Evolutionary conservation across 441 rosid species (phyloP).

Genomic region (Bruguiera hainesii): DNA sequence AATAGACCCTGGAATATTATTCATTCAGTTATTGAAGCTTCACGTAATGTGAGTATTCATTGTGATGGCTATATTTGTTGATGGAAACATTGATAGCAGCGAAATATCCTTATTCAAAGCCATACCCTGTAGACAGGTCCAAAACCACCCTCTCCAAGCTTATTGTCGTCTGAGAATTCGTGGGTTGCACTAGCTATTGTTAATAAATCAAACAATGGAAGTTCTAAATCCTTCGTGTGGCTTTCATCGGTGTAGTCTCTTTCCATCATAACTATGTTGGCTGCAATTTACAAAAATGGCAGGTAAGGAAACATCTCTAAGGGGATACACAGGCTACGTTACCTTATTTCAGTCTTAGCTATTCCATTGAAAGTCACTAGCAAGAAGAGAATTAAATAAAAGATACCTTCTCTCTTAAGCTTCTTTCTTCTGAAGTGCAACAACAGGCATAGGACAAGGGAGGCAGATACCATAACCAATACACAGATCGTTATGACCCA

Average conservation of each 20-base stretch:
- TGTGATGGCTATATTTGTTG: background rate
- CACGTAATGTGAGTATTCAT: background rate
- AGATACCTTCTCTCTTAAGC: slow-evolving; percentile 15
- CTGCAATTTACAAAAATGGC: background rate
- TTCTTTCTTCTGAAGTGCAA: slow-evolving; percentile 16
- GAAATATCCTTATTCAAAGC: background rate
- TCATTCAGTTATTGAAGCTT: background rate
- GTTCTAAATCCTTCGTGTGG: slow-evolving; percentile 45
- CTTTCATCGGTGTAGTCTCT: slow-evolving; percentile 10
- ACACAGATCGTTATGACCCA: slow-evolving; percentile 18
- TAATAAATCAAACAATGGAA: slow-evolving; percentile 58
- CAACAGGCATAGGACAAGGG: slow-evolving; percentile 6
- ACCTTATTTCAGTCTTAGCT: background rate
- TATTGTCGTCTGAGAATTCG: slow-evolving; percentile 42
- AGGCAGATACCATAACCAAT: slow-evolving; percentile 9
- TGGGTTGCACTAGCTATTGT: slow-evolving; percentile 52
- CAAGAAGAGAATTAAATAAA: background rate
- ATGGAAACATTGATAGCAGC: no score
- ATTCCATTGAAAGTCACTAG: background rate
- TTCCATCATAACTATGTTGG: slow-evolving; percentile 2
- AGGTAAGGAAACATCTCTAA: no score
- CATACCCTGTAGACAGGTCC: slow-evolving; percentile 80
- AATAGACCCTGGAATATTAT: slow-evolving; percentile 46
- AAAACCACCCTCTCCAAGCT: slow-evolving; percentile 87
- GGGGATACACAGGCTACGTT: no score